Evolutionary conservation across 139 green algal genomes (phyloP), one percentile per base, ranked within the genome.

Genomic region (Micractinium conductrix): DNA sequence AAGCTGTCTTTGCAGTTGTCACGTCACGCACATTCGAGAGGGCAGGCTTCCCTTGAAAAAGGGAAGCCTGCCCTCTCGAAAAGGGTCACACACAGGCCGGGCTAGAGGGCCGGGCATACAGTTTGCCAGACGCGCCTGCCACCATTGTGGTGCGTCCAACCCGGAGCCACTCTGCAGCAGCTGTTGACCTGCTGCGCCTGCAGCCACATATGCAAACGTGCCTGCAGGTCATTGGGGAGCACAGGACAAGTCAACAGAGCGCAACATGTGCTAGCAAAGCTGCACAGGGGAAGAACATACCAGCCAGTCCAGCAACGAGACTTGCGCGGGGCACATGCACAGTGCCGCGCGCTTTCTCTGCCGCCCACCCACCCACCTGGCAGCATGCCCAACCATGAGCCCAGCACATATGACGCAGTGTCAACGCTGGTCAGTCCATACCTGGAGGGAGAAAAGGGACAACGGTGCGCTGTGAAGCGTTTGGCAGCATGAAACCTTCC

Each of bases 371-470:
- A 60, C 78, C 12, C 48, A 58, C 48, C 10, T 14, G 97, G 97
- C 38, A 99, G 91, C 96, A 99, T 99, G 42, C 96, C 97, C 3
- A 98, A 70, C 85, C 92, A 98, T 68, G 81, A 92, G 58, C 91
- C 97, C 5, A 92, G 38, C 63, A 98, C 92, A 84, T 98, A 99
- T 16, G 90, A 86, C 55, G 53, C 37, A 26, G 96, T 84, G 53
- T 97, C 91, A 38, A 99, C 95, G n/a, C 79, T 91, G 40, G 96
- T 98, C 3, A 98, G 90, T 22, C 94, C 94, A 81, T 98, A 99
- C 24, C 42, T 73, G 71, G 74, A 74, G n/a, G n/a, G 53, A 16
- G 53, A 62, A 62, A 4, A 24, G 53, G 10, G 10, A 62, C 8
- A 4, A 22, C 53, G 48, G 48, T 19, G 53, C 26, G 53, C 53